Base-by-base conservation (phyloP, 2,329 filamentous ascomycete genomes). In the Rasamsonia emersonii region DNA sequence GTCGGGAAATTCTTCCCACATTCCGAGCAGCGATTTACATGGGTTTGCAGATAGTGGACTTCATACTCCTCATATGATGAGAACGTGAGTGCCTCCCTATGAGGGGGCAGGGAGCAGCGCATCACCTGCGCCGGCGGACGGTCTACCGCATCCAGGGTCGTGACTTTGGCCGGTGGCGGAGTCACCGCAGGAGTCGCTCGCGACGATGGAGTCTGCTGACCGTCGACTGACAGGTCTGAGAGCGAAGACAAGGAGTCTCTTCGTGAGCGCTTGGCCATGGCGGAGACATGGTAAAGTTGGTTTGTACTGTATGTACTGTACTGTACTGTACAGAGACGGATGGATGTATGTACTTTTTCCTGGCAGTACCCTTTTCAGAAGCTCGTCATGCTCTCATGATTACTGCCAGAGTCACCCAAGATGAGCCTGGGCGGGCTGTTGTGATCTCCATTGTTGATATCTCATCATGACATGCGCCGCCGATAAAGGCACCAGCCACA, bases 1-100 rank as follows among this genome's bases (percentile, higher is more conserved):
- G 85, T 86, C 1, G 91, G 91, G 41, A 96, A 86, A 54, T 95
- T 96, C 54, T 75, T 86, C 34, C 73, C 69, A 56, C 91, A 98
- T 50, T 86, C 81, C 7, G 78, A 65, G 53, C 91, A 98, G 25
- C 89, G 76, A 56, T 95, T 88, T 38, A 77, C 74, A 57, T 96
- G 91, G 14, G 72, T 67, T 51, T 84, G 79, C 43, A 68, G 71
- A 62, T 95, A 95, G 56, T 98, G 91, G 6, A 79, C 63, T 54
- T 95, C 86, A 59, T 93, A 95, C 10, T 86, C 83, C 37, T 77
- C 71, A 51, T 86, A 86, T 0, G 78, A 77, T 15, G 65, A 53
- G 58, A 98, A 96, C 4, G 69, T 65, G 33, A 91, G 51, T 2
- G 76, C 67, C 38, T 80, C 73, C 43, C 66, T 70, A 59, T 95